These are phyloP conservation scores for Jacaranda mimosifolia DNA, from an alignment of 257 asterid genomes.

Conservation along the genomic window DNA sequence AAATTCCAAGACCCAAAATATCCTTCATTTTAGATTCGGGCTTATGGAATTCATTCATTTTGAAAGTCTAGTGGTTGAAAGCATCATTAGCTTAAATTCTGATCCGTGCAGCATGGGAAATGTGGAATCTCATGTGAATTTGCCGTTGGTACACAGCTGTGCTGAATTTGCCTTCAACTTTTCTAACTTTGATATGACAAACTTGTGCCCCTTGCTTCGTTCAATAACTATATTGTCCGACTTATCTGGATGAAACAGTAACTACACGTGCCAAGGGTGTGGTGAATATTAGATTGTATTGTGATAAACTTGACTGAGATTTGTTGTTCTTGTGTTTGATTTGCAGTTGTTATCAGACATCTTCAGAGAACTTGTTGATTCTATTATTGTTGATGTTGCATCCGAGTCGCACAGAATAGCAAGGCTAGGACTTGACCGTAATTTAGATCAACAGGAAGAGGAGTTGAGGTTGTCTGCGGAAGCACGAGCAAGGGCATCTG, in stretches of 20 bases:
- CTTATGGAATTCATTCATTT: too few species aligned
- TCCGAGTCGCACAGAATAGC: constrained; percentile 94
- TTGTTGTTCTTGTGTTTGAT: constrained; percentile 21
- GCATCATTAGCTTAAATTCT: too few species aligned
- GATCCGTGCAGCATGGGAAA: too few species aligned
- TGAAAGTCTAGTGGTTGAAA: too few species aligned
- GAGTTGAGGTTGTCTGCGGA: constrained; percentile 83
- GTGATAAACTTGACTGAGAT: constrained; percentile 23
- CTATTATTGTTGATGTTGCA: constrained; percentile 85
- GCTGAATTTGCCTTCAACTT: not conserved
- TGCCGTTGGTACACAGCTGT: not conserved
- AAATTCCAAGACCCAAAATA: too few species aligned
- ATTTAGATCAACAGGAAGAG: constrained; percentile 85
- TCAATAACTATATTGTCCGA: not conserved
- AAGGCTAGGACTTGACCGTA: constrained; percentile 85
- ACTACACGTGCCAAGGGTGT: not conserved
- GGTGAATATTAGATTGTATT: constrained; percentile 11
- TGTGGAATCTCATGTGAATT: too few species aligned
- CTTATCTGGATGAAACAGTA: too few species aligned
- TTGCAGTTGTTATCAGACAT: constrained; percentile 71
- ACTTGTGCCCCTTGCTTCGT: not conserved
- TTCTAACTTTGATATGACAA: constrained; percentile 2
- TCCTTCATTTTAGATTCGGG: too few species aligned
- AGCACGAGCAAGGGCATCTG: constrained; percentile 83
- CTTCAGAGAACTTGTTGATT: constrained; percentile 76